A percentile compares a stretch with the other conserved stretches of the same genome.
Evolutionary conservation across 2,329 filamentous ascomycete genomes (phyloP).

Genomic region (Colletotrichum sp.): DNA sequence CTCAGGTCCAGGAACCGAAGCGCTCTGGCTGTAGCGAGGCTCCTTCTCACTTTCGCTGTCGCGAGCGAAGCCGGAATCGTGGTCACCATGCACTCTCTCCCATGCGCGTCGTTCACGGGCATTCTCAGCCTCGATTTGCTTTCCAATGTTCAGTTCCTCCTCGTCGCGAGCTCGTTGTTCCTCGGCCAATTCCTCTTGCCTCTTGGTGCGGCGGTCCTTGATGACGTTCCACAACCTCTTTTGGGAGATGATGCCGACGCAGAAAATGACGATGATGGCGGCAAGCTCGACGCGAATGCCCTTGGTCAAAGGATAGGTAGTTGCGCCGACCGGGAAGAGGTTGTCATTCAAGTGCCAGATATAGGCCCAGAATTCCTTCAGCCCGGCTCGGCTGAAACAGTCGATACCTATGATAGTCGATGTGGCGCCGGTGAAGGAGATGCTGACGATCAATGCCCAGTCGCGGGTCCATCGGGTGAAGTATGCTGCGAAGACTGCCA

Average conservation of each 20-base stretch:
- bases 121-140: constrained; percentile 67
- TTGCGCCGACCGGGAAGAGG: constrained; percentile 77
- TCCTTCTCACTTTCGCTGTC: constrained; percentile 53
- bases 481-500: constrained; percentile 74
- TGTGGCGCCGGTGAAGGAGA: constrained; percentile 83
- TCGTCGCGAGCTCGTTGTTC: constrained; percentile 59
- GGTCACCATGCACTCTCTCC: constrained; percentile 77
- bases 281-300: constrained; percentile 88
- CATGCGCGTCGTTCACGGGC: constrained; percentile 69
- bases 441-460: constrained; percentile 77
- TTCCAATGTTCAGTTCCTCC: constrained; percentile 74
- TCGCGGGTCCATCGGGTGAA: constrained; percentile 79
- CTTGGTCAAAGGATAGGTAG: constrained; percentile 84
- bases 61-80: constrained; percentile 54
- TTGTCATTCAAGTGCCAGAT: constrained; percentile 83
- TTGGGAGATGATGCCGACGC: constrained; percentile 83
- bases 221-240: constrained; percentile 86
- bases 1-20: not conserved
- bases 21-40: constrained; percentile 25
- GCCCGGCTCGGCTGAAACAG: constrained; percentile 85
- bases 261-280: constrained; percentile 73
- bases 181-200: constrained; percentile 53
- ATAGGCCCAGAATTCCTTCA: constrained; percentile 97
- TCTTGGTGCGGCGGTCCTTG: constrained; percentile 62
- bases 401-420: constrained; percentile 84